These are phyloP conservation scores for Microsporum audouinii DNA, from an alignment of 2,329 filamentous ascomycete genomes.

Conservation along the genomic window DNA sequence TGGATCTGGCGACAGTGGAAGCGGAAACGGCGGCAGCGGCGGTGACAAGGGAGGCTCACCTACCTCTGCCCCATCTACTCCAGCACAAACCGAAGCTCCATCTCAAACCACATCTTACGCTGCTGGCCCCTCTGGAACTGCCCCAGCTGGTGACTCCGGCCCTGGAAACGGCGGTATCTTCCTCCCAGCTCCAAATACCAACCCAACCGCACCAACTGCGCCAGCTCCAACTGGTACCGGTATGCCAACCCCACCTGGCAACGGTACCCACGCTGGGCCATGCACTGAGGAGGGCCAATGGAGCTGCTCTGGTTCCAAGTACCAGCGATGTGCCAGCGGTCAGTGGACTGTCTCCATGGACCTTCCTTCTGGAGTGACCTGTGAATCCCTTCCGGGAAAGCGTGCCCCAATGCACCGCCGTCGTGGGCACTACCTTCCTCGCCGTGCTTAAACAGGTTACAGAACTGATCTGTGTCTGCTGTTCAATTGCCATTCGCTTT, in stretches of 20 bases:
- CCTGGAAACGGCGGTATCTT: constrained; percentile 10
- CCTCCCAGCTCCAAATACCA: constrained; percentile 9
- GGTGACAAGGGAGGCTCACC: constrained; percentile 14
- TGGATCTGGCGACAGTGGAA: constrained; percentile 17
- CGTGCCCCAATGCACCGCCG: constrained; percentile 15
- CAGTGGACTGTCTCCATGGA: constrained; percentile 41
- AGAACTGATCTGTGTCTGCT: background rate
- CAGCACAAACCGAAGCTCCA: constrained; percentile 7
- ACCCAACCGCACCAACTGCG: constrained; percentile 3
- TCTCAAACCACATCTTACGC: constrained; percentile 9
- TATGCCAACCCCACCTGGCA: constrained; percentile 6
- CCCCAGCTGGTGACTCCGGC: constrained; percentile 16
- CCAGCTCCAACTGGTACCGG: background rate
- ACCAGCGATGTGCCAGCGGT: constrained; percentile 53
- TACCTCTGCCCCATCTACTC: constrained; percentile 13
- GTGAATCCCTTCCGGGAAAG: constrained; percentile 22
- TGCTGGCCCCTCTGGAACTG: constrained; percentile 7
- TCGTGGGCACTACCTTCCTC: background rate
- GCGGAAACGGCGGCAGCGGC: constrained; percentile 14
- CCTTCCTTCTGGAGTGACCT: constrained; percentile 46
- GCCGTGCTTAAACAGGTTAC: background rate
- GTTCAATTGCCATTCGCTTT: background rate
- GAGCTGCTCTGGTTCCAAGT: constrained; percentile 47
- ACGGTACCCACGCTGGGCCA: constrained; percentile 7
- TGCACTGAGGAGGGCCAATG: constrained; percentile 47